Evolutionary conservation across 805 yeast genomes (phyloP), one percentile per base, ranked within the genome.

Genomic region (Myxozyma mucilagina): DNA sequence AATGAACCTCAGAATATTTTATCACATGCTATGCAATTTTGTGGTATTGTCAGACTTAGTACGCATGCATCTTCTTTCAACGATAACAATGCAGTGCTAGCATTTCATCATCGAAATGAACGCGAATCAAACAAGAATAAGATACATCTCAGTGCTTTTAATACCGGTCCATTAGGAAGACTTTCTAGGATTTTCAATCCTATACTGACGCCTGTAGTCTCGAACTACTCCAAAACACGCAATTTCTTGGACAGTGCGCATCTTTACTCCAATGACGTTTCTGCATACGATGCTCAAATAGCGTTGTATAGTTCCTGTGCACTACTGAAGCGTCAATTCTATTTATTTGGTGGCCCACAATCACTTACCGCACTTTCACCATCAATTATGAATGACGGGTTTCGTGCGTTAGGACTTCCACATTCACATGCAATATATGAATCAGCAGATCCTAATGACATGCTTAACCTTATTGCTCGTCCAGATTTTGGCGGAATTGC

Each of bases 401-500:
- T 87, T 76, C 71, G 83, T 59, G 76, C 80, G 14, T 79, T 91
- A 59, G 91, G 92, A 4, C 78, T 94, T 68, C 96, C 97, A 11
- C 86, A 90, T 73, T 67, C 70, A 2, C 90, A 91, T 69, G 81
- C 75, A 13, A 41, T 47, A 18, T 54, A 52, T 50, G 59, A 56
- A 72, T 84, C 96, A 0, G 79, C 78, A 20, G 82, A 84, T 67
- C 89, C 86, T 9, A 70, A 72, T 1, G 80, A 78, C 52, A 92
- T 89, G 32, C 13, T 63, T 14, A 43, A 18, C 6, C 45, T 63
- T 8, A 45, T 50, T 11, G 36, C 43, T 8, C 53, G 56, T 16
- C 56, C 50, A 9, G 71, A 76, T 8, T 87, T 93, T 70, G 98
- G 98, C 47, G 99, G 98, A n/a, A 84, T 89, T 64, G 91, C 96